Evolutionary conservation across 306 rosid genomes (phyloP).

Genomic region (Begonia peltatifolia): DNA sequence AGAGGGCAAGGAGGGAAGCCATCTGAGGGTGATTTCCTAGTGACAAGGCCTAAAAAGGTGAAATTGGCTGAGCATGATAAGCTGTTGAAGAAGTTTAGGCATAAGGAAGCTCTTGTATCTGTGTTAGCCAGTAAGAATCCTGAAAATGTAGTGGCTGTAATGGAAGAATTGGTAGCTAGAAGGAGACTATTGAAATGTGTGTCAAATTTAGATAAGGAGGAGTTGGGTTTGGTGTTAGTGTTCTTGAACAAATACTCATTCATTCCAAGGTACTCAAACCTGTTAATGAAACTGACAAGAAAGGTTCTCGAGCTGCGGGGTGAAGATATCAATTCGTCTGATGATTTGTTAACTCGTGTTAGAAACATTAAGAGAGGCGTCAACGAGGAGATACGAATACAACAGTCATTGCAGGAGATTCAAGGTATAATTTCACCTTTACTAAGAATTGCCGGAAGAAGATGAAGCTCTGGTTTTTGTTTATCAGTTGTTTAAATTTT

Average conservation of each 20-base stretch:
- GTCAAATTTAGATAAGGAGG: slow-evolving; percentile 42
- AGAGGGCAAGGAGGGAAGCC: slow-evolving; percentile 89
- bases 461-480: slow-evolving; percentile 21
- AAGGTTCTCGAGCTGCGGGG: slow-evolving; percentile 62
- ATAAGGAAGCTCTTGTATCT: slow-evolving; percentile 59
- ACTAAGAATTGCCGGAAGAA: slow-evolving; percentile 60
- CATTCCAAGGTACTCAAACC: slow-evolving; percentile 34
- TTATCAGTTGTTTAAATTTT: slow-evolving; percentile 1
- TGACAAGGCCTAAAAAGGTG: slow-evolving; percentile 36
- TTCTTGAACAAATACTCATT: slow-evolving; percentile 59
- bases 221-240: slow-evolving; percentile 38
- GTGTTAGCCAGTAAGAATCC: slow-evolving; percentile 52
- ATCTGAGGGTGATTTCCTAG: slow-evolving; percentile 45
- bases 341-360: slow-evolving; percentile 25
- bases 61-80: slow-evolving; percentile 57
- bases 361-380: slow-evolving; percentile 65
- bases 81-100: slow-evolving; percentile 77
- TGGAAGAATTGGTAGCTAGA: slow-evolving; percentile 82
- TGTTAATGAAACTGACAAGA: slow-evolving; percentile 56
- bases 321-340: slow-evolving; percentile 46
- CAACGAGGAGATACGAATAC: slow-evolving; percentile 65
- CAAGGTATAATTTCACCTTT: slow-evolving; percentile 81
- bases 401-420: slow-evolving; percentile 57
- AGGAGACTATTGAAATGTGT: slow-evolving; percentile 54
- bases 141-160: slow-evolving; percentile 63